Evolutionary conservation across 139 green algal species (phyloP).

Genomic region (Chlorella sp.): DNA sequence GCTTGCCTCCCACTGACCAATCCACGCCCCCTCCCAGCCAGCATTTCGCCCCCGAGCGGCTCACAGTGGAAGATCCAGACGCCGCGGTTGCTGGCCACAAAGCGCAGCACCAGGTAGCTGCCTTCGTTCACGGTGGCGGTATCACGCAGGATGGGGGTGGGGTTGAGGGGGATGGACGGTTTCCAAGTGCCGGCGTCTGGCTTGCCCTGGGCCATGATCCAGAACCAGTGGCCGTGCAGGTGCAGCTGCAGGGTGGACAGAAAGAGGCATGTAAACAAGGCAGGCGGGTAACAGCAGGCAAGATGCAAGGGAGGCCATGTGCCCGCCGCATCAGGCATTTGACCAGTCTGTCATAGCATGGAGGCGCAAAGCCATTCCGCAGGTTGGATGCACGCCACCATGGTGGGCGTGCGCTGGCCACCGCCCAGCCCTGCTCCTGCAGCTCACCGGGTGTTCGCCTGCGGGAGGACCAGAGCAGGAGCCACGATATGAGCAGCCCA

Average conservation of each 20-base stretch:
- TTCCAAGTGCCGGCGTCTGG: not conserved
- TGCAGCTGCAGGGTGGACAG: not conserved
- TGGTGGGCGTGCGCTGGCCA: no score
- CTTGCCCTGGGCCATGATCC: not conserved
- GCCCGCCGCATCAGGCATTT: no score
- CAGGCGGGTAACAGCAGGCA: no score
- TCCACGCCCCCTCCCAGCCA: no score
- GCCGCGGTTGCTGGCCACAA: not conserved
- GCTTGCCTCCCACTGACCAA: no score
- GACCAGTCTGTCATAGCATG: no score
- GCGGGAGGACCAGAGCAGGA: not conserved
- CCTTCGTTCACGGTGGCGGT: not conserved
- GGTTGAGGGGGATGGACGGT: not conserved
- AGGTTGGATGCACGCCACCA: no score
- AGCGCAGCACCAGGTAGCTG: not conserved
- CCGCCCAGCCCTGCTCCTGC: no score
- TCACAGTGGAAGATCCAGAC: slow-evolving; percentile 4
- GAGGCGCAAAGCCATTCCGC: no score
- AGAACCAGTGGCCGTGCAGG: slow-evolving; percentile 4
- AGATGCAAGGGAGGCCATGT: no score
- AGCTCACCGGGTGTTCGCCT: not conserved
- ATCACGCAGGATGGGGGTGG: not conserved
- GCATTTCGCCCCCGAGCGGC: no score
- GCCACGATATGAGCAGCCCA: not conserved
- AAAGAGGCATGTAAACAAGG: no score